Base-by-base conservation (phyloP, 1,139 yeast genomes). In the Magnusiomyces suaveolens region DNA sequence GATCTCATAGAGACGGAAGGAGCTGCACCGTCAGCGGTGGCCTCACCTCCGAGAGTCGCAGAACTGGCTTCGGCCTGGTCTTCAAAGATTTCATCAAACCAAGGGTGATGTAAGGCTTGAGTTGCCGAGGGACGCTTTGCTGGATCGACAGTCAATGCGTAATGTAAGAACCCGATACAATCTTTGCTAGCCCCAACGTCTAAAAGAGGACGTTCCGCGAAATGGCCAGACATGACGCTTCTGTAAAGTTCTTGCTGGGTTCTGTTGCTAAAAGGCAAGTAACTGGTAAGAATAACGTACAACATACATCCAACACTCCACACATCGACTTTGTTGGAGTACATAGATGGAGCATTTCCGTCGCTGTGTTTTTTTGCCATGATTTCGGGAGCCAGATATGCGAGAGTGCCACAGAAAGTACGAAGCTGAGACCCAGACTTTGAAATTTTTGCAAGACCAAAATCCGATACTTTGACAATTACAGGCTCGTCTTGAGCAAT, bases 291-390 rank as follows among this genome's bases (percentile, higher is more conserved):
- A 43, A 90, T 80, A 12, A 92, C 97, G 69, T 88, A 92, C 0
- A 89, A 84, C 39, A 92, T 72, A 68, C 98, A 92, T 0, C 97
- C 96, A 57, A 88, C 75, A 2, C 97, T 87, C 98, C 98, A 92
- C 75, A 92, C 87, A 68, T 92, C 98, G 3, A 90, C 97, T 57
- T 87, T 76, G 48, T 86, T 83, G 3, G 96, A 87, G 65, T 92
- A 92, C 55, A 48, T n/a, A 55, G 52, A n/a, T 56, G 61, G 2
- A 54, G 52, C 20, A 52, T 38, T 43, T 50, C 53, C 51, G 38
- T 55, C 26, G 51, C 48, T 48, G 43, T 60, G 53, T 54, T 57
- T 32, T 53, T 53, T 46, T 2, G 84, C 81, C 50, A 92, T 81
- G 4, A 92, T 89, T 69, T 92, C 98, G 0, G 98, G 98, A 0